Percentiles rank a stretch among this genome's conserved stretches.
These are phyloP conservation scores for Fusarium circinatum DNA, from an alignment of 2,329 filamentous ascomycete genomes.

Conservation along the genomic window DNA sequence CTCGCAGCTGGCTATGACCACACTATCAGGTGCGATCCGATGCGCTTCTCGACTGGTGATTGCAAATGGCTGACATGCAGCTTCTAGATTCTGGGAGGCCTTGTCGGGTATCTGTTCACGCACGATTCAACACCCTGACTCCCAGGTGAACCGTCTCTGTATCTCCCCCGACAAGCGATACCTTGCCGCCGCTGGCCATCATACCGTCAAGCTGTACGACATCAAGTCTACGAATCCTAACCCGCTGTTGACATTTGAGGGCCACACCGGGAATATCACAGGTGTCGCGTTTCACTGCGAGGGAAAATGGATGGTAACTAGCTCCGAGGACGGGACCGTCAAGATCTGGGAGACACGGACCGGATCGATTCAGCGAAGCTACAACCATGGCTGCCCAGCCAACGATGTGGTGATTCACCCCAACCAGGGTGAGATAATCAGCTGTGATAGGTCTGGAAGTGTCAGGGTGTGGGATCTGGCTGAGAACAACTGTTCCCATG, in stretches of 20 bases:
- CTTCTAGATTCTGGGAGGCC: constrained; percentile 91
- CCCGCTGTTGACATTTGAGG: constrained; percentile 91
- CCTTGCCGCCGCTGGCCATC: constrained; percentile 81
- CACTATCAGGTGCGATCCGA: constrained; percentile 63
- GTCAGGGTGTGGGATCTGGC: constrained; percentile 96
- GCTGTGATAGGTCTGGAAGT: constrained; percentile 91
- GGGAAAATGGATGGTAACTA: constrained; percentile 99
- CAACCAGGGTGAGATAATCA: constrained; percentile 98
- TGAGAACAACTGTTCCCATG: constrained; percentile 96
- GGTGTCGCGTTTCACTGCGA: constrained; percentile 98
- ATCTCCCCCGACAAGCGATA: constrained; percentile 98
- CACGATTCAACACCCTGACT: constrained; percentile 97
- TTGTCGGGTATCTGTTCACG: constrained; percentile 97
- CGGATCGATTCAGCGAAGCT: constrained; percentile 89
- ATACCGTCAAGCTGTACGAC: constrained; percentile 97
- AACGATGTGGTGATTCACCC: constrained; percentile 99
- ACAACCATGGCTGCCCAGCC: constrained; percentile 86
- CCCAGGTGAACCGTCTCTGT: constrained; percentile 96
- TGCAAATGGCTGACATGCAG: constrained; percentile 23
- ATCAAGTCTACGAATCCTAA: constrained; percentile 99
- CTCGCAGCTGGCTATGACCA: constrained; percentile 68
- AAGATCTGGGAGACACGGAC: constrained; percentile 96
- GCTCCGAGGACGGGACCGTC: constrained; percentile 94
- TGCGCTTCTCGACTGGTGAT: constrained; percentile 11
- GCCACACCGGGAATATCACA: constrained; percentile 94